Evolutionary conservation across 257 asterid species (phyloP).

Genomic region (Capsicum rhomboideum): DNA sequence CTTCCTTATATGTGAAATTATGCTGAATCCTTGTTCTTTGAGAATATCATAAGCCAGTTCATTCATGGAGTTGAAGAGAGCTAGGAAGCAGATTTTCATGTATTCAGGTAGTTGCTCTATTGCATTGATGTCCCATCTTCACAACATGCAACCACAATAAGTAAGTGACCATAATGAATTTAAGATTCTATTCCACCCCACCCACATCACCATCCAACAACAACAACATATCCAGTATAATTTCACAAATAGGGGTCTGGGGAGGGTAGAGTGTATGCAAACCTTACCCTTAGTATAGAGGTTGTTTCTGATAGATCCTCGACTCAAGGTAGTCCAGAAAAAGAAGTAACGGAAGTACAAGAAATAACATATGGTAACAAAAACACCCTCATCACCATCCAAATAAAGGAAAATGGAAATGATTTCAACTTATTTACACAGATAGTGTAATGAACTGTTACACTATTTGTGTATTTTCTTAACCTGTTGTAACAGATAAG

Average conservation of each 20-base stretch:
- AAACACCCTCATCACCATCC: too few species aligned
- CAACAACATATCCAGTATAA: too few species aligned
- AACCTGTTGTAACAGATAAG: too few species aligned
- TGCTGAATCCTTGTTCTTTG: slow-evolving; percentile 36
- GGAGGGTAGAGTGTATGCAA: too few species aligned
- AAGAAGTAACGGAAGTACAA: too few species aligned
- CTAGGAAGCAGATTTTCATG: slow-evolving; percentile 32
- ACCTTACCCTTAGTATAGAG: too few species aligned
- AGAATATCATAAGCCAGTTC: slow-evolving; percentile 40
- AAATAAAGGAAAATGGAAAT: neutral
- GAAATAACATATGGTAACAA: too few species aligned
- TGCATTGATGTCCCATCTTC: slow-evolving; percentile 35
- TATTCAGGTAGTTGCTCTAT: slow-evolving; percentile 35
- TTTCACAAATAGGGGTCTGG: too few species aligned
- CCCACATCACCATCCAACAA: neutral
- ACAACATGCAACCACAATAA: neutral
- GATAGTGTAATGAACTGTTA: too few species aligned
- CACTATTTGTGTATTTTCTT: too few species aligned
- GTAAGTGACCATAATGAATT: neutral
- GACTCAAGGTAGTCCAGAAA: too few species aligned
- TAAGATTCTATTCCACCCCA: neutral
- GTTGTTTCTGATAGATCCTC: too few species aligned
- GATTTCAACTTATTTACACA: neutral
- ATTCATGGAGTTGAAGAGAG: slow-evolving; percentile 34
- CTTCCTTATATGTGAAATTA: slow-evolving; percentile 24